A percentile compares a stretch with the other conserved stretches of the same genome.
Conservation (phyloP, 805 yeast species). For the Sugiyamaella chiloensis region DNA sequence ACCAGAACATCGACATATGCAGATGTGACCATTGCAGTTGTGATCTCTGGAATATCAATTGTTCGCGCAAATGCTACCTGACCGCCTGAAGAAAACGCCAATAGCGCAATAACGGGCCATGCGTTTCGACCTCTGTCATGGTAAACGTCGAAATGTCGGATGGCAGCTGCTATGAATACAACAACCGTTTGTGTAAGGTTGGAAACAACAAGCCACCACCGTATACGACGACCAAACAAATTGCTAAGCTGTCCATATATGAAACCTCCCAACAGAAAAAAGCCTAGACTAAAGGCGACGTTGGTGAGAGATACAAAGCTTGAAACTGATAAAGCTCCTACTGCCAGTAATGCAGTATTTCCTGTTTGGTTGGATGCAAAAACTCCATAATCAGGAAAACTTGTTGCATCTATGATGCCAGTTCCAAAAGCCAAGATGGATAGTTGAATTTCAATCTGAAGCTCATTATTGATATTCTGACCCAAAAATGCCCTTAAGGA, state of each 20-base stretch:
- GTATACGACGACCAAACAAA: conserved; percentile 1
- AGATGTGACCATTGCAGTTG: conserved; percentile 9
- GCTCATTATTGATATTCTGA: not conserved
- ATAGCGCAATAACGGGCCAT: not conserved
- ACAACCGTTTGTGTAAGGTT: not conserved
- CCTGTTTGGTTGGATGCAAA: conserved; percentile 10
- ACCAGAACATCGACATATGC: conserved; percentile 9
- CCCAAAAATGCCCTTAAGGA: too few relatives aligned
- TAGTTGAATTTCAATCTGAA: conserved; percentile 1
- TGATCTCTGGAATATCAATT: conserved; percentile 4
- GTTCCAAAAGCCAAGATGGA: conserved; percentile 4
- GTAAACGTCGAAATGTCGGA: not conserved
- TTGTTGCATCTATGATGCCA: conserved; percentile 6
- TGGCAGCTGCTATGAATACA: conserved; percentile 6
- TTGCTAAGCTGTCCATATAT: conserved; percentile 6
- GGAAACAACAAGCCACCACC: conserved; percentile 5
- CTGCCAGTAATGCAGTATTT: conserved; percentile 6
- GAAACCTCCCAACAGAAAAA: conserved; percentile 1
- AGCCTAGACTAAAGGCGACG: conserved; percentile 4
- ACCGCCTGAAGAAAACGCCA: conserved; percentile 6
- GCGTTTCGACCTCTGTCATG: conserved; percentile 1
- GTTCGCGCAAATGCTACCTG: conserved; percentile 8
- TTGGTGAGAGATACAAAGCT: not conserved
- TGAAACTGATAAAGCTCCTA: not conserved
- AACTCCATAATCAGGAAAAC: conserved; percentile 7